Conservation (phyloP, 352 stramenopile genomes). For the Phytopythium chamaehyphon region DNA sequence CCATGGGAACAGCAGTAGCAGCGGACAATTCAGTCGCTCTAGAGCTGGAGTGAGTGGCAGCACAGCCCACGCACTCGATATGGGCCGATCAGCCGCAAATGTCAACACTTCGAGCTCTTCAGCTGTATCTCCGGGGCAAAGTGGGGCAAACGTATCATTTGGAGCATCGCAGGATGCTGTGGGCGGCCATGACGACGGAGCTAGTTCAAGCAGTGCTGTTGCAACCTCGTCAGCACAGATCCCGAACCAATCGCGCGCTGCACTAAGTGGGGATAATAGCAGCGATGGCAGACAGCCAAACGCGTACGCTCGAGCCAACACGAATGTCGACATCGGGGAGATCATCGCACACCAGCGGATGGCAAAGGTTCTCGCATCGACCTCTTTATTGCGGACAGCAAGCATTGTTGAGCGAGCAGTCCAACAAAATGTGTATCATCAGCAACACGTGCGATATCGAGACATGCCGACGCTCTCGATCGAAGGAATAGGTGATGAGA, state of each 20-base stretch:
- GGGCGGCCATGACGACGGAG: constrained; percentile 14
- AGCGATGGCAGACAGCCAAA: constrained; percentile 45
- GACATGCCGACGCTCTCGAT: constrained; percentile 50
- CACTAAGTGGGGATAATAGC: constrained; percentile 33
- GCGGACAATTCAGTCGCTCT: constrained; percentile 13
- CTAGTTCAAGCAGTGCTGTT: constrained; percentile 27
- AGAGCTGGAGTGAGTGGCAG: constrained; percentile 13
- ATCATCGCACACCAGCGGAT: constrained; percentile 71
- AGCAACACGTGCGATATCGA: constrained; percentile 79
- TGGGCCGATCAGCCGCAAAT: constrained; percentile 30
- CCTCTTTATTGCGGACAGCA: constrained; percentile 53
- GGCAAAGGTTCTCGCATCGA: constrained; percentile 50
- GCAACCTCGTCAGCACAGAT: constrained; percentile 40
- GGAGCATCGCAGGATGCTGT: constrained; percentile 40
- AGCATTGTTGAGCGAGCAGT: constrained; percentile 80
- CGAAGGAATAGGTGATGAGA: constrained; percentile 4
- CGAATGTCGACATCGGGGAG: constrained; percentile 68
- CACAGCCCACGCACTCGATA: constrained; percentile 30
- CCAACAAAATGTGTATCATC: constrained; percentile 88
- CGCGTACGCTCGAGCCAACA: constrained; percentile 62
- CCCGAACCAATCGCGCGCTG: constrained; percentile 34
- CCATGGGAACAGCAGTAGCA: constrained; percentile 8
- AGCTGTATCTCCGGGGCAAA: constrained; percentile 34
- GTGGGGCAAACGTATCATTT: constrained; percentile 42
- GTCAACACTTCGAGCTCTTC: constrained; percentile 35